A percentile compares a stretch with the other conserved stretches of the same genome.
These are phyloP conservation scores for Sabuloglossum arenarium DNA, from an alignment of 495 filamentous ascomycete genomes.

Conservation along the genomic window DNA sequence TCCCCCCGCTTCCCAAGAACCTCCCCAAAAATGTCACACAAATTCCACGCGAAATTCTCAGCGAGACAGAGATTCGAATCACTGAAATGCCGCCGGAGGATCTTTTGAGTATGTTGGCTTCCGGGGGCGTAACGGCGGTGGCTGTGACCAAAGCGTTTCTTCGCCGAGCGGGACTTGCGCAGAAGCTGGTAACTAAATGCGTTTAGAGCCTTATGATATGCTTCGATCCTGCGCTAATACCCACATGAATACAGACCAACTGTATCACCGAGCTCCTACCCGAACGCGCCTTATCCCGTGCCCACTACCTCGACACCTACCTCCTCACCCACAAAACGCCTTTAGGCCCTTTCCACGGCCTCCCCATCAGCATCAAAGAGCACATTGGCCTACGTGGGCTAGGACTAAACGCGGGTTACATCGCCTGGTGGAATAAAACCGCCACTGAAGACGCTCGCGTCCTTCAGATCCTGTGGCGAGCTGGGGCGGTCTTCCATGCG, in stretches of 20 bases:
- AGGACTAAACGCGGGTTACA: slow-evolving; percentile 25
- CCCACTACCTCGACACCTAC: slow-evolving; percentile 17
- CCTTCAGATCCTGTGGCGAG: slow-evolving; percentile 23
- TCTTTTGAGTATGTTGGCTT: slow-evolving; percentile 24
- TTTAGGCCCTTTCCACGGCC: slow-evolving; percentile 41
- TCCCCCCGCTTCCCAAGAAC: slow-evolving; percentile 12
- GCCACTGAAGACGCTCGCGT: slow-evolving; percentile 24
- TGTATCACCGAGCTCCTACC: slow-evolving; percentile 49
- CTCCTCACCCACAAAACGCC: slow-evolving; percentile 15
- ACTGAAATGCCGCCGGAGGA: slow-evolving; percentile 25
- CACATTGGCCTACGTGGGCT: slow-evolving; percentile 36
- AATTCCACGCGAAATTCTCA: slow-evolving; percentile 23
- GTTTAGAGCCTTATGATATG: slow-evolving; percentile 7
- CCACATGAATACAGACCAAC: slow-evolving; percentile 19
- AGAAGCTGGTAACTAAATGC: slow-evolving; percentile 24
- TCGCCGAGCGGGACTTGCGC: slow-evolving; percentile 35
- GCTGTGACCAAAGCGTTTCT: slow-evolving; percentile 35
- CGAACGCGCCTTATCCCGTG: slow-evolving; percentile 14
- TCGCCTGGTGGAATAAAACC: slow-evolving; percentile 22
- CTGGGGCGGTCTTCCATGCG: slow-evolving; percentile 28
- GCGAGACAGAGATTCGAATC: slow-evolving; percentile 25
- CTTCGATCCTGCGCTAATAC: slow-evolving; percentile 1
- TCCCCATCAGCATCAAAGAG: slow-evolving; percentile 51
- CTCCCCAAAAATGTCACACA: slow-evolving; percentile 23
- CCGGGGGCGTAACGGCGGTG: slow-evolving; percentile 21